Evolutionary conservation across 2,329 filamentous ascomycete species (phyloP), one percentile per base, ranked within the genome.

Genomic region (Beauveria scarabaeidicola): DNA sequence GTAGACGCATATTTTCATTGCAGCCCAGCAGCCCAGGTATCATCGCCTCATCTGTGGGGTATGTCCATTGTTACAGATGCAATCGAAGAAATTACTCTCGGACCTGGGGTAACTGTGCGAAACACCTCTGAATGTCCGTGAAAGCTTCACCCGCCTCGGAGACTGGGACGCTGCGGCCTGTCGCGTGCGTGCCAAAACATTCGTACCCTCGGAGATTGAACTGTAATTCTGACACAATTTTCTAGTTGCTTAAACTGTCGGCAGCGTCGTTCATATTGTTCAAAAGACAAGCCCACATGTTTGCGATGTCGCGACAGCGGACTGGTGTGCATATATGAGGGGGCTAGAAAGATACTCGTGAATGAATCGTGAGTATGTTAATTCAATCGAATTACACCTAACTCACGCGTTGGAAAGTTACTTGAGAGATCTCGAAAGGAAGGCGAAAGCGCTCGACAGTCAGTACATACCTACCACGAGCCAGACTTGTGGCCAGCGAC

Each of bases 261-360:
- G 5, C 66, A 69, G 25, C 66, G 72, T 11, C 67, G 70, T 5
- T 72, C 71, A 0, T 72, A 68, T 44, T 74, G 73, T 63, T 73
- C 71, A 19, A 74, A 73, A 56, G 70, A 74, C 13, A 70, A 69
- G 50, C 73, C 73, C 1, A 64, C 62, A 21, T 74, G 73, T 51
- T 67, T 67, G 27, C 63, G 72, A 58, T 74, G 73, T 52, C 68
- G 67, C 23, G 69, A 70, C 17, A 63, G 65, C 36, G 64, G 64
- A 2, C 59, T 70, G 11, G 63, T 63, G 32, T 74, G 73, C 51
- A 59, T 68, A n/a, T 74, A 74, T 47, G 71, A 71, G 47, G 70
- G 68, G 43, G 66, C 70, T 3, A 65, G 73, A 10, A 73, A 71
- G 58, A 67, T 73, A 21, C 63, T 69, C 5, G 64, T 75, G 17